A percentile compares a stretch with the other conserved stretches of the same genome.
Evolutionary conservation across 495 filamentous ascomycete species (phyloP).

Genomic region (Aspergillus campestris): DNA sequence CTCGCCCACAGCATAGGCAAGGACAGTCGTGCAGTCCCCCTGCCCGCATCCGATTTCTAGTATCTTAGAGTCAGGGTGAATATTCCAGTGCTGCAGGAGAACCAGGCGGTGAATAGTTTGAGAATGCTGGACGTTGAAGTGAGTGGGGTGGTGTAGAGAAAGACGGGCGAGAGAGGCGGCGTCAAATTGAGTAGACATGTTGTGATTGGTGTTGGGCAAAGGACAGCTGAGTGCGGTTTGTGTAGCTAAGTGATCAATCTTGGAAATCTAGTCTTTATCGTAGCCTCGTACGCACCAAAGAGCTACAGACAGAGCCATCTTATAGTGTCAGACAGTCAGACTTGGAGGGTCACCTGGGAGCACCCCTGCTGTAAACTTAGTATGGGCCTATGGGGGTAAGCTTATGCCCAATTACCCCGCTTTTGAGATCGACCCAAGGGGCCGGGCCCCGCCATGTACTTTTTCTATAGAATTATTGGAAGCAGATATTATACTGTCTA

Average conservation of each 20-base stretch:
- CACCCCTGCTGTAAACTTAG: no score
- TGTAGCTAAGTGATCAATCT: constrained; percentile 3
- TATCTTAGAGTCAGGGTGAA: constrained; percentile 28
- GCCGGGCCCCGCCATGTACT: no score
- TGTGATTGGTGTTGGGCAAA: constrained; percentile 6
- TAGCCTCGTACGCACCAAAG: constrained; percentile 2
- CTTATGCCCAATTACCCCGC: no score
- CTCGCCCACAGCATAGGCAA: constrained; percentile 37
- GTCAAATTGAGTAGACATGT: constrained; percentile 9
- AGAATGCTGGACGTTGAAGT: constrained; percentile 23
- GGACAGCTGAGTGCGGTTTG: not conserved
- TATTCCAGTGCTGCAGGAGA: constrained; percentile 30
- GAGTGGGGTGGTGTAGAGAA: constrained; percentile 16
- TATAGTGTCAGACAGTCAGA: constrained; percentile 6
- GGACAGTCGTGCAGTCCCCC: constrained; percentile 38
- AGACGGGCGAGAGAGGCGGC: constrained; percentile 10
- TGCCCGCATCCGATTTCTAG: constrained; percentile 50
- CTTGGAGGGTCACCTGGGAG: no score
- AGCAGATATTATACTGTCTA: no score
- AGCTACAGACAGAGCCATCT: constrained; percentile 1
- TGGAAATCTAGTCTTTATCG: constrained; percentile 4
- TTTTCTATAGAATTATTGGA: no score
- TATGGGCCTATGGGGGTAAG: no score
- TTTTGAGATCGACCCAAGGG: no score
- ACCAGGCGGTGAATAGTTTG: constrained; percentile 38